These are phyloP conservation scores for Candida argentea DNA, from an alignment of 805 yeast species.

Conservation along the genomic window DNA sequence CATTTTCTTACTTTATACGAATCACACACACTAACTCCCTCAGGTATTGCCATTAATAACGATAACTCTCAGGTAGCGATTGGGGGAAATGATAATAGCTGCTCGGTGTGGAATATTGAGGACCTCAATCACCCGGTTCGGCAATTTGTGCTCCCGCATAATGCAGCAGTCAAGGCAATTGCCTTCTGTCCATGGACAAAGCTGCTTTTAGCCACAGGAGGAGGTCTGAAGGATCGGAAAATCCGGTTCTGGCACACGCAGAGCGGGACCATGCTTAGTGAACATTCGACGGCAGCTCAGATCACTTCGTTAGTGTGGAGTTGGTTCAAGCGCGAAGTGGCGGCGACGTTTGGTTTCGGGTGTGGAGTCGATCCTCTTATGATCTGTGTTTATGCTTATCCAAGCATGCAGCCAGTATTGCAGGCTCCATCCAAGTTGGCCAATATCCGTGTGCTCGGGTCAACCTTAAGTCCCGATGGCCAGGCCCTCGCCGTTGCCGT, in stretches of 20 bases:
- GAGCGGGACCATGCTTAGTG: conserved; percentile 60
- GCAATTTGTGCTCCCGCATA: conserved; percentile 47
- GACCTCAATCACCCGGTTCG: conserved; percentile 26
- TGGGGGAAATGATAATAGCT: conserved; percentile 79
- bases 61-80: conserved; percentile 53
- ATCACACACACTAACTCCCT: conserved; percentile 9
- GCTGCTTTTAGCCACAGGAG: conserved; percentile 78
- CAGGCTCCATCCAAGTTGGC: conserved; percentile 39
- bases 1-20: neutral
- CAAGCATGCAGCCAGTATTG: conserved; percentile 39
- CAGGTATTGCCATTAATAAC: conserved; percentile 50
- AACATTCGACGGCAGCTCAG: conserved; percentile 56
- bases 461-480: conserved; percentile 57
- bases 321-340: conserved; percentile 46
- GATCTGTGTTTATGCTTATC: conserved; percentile 59
- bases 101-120: conserved; percentile 64
- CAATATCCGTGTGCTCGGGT: conserved; percentile 52
- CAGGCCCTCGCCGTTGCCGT: conserved; percentile 61
- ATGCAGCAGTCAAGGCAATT: conserved; percentile 84
- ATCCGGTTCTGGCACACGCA: conserved; percentile 80
- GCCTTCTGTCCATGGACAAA: conserved; percentile 89
- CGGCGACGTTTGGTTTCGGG: conserved; percentile 78
- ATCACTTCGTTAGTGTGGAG: conserved; percentile 80
- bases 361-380: conserved; percentile 40
- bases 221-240: conserved; percentile 75